Evolutionary conservation across 345 rosid species (phyloP).

Genomic region (Melaleuca alternifolia): DNA sequence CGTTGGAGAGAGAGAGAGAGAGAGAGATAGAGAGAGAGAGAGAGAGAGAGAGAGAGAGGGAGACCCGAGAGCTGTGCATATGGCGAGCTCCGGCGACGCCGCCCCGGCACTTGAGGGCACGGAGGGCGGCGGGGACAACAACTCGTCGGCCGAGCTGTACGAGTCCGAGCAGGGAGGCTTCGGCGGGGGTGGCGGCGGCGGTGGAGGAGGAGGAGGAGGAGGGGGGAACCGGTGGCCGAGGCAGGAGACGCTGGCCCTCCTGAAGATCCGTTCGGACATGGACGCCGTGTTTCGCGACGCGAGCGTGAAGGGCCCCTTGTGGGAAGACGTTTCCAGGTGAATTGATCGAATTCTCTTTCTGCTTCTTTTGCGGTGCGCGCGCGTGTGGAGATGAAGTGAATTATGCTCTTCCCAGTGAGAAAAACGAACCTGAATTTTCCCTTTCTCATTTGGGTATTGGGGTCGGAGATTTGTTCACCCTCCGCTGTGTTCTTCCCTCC

Average conservation of each 20-base stretch:
- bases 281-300: conserved; percentile 39
- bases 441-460: not conserved
- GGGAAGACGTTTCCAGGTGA: conserved; percentile 60
- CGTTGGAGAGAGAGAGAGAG: not conserved
- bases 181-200: not conserved
- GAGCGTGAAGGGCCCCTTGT: conserved; percentile 35
- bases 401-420: not conserved
- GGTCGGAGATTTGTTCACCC: not conserved
- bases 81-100: not conserved
- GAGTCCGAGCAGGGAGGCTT: not conserved
- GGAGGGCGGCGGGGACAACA: not conserved
- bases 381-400: not conserved
- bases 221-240: conserved; percentile 22
- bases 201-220: conserved; percentile 8
- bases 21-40: not conserved
- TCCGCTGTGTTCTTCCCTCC: not conserved
- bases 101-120: not conserved
- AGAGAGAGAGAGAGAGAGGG: not conserved
- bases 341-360: not conserved
- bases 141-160: not conserved
- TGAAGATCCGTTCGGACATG: conserved; percentile 45
- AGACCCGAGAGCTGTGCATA: not conserved
- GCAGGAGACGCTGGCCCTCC: conserved; percentile 42
- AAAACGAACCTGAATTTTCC: not conserved
- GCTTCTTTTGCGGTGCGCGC: not conserved